Evolutionary conservation across 176 grass and related monocot genomes (phyloP).

Genomic region (Avena atlantica): DNA sequence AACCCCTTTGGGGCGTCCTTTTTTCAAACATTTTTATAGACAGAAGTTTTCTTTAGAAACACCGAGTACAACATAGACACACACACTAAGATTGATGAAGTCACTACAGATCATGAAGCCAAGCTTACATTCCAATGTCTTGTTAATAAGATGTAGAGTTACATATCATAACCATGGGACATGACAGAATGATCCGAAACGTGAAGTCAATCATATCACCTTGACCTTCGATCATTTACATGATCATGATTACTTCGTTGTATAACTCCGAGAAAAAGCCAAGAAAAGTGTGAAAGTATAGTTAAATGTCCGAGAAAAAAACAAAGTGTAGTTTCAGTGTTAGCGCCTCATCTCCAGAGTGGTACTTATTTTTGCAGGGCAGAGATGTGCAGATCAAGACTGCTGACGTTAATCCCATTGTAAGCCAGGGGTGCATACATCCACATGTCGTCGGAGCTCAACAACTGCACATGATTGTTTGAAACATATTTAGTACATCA

Average conservation of each 20-base stretch:
- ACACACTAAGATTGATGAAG: too few species aligned
- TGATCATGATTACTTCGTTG: slow-evolving; percentile 40
- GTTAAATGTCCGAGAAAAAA: too few species aligned
- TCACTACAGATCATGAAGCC: not conserved
- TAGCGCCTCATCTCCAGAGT: slow-evolving; percentile 36
- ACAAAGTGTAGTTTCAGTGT: slow-evolving; percentile 8
- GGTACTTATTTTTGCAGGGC: slow-evolving; percentile 41
- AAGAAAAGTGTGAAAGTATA: slow-evolving; percentile 6
- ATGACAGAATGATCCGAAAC: slow-evolving; percentile 5
- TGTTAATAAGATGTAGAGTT: not conserved
- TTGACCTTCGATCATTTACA: slow-evolving; percentile 49
- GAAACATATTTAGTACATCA: slow-evolving; percentile 24
- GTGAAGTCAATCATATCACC: slow-evolving; percentile 42
- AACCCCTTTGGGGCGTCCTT: too few species aligned
- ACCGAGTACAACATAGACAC: too few species aligned
- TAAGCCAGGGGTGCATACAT: slow-evolving; percentile 96
- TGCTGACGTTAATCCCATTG: slow-evolving; percentile 82
- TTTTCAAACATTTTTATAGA: too few species aligned
- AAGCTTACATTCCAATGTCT: slow-evolving; percentile 8
- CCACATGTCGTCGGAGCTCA: slow-evolving; percentile 94
- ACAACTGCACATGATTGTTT: slow-evolving; percentile 69
- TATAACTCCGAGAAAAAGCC: slow-evolving; percentile 31
- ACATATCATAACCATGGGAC: slow-evolving; percentile 32
- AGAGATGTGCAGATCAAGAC: slow-evolving; percentile 67
- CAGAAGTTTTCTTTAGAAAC: too few species aligned